A percentile compares a stretch with the other conserved stretches of the same genome.
Evolutionary conservation across 2,329 filamentous ascomycete species (phyloP).

Genomic region (Phyllosticta capitalensis): DNA sequence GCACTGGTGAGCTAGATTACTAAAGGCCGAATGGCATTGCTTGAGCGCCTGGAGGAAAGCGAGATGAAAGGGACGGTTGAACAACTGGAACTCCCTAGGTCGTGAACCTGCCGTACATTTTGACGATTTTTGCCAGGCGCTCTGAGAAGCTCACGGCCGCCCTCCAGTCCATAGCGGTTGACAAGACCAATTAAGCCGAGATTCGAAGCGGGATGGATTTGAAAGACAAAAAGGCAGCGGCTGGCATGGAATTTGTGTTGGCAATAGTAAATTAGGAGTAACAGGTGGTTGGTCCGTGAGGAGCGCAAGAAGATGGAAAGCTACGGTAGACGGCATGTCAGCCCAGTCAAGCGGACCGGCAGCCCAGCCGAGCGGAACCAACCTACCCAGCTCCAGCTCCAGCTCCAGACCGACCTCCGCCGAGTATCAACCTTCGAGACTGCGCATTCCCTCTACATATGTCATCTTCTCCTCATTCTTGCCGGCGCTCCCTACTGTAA

Average conservation of each 20-base stretch:
- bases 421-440: background rate
- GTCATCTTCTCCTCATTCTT: constrained; percentile 4
- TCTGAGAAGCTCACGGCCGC: constrained; percentile 35
- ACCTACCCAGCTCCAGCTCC: constrained; percentile 2
- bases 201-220: background rate
- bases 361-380: background rate
- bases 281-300: constrained; percentile 7
- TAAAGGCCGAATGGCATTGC: background rate
- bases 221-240: background rate
- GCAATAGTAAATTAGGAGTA: constrained; percentile 9
- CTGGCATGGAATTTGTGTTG: background rate
- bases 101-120: constrained; percentile 32
- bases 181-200: constrained; percentile 1
- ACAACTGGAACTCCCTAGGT: background rate
- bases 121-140: constrained; percentile 33
- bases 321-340: constrained; percentile 9
- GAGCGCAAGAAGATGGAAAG: constrained; percentile 7
- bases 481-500: constrained; percentile 3
- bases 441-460: constrained; percentile 6
- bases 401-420: constrained; percentile 3
- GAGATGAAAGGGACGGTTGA: background rate
- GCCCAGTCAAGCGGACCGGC: constrained; percentile 2
- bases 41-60: background rate
- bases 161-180: constrained; percentile 25
- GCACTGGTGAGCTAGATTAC: constrained; percentile 7